Base-by-base conservation (phyloP, 2,329 filamentous ascomycete genomes). In the Fusarium sp. region DNA sequence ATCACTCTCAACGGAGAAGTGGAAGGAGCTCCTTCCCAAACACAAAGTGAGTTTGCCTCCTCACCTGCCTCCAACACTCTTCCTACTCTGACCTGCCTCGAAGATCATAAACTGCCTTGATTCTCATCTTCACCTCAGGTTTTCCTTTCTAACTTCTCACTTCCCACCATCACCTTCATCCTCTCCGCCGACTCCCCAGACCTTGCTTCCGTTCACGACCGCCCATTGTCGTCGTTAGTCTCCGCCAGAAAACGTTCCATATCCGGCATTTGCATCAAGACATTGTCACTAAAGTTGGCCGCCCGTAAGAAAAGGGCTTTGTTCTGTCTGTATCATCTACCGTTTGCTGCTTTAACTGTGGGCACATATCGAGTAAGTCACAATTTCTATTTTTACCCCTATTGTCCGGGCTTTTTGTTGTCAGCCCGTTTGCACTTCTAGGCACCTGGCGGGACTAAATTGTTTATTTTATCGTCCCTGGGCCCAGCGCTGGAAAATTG, bases 311-410 rank as follows among this genome's bases (percentile, higher is more conserved):
- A 52, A 54, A 58, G 64, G 71, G 62, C 58, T 73, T 76, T 80
- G 73, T 81, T 82, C 81, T 54, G 20, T 77, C 67, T 52, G 20
- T 47, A 63, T 43, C 20, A 46, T 35, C 75, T 82, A 81, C 72
- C 70, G 59, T 77, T 75, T 75, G 74, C 75, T 72, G 75, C 78
- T 76, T 73, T 51, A 75, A 56, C 71, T 62, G 52, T 62, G 68
- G 69, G 63, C 68, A 68, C 55, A 67, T 73, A 66, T 70, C 72
- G 57, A 68, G 77, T 78, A 73, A 77, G 75, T 76, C 45, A 6
- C 63, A 40, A 22, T 55, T 57, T 57, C 49, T 23, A 46, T 49
- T 30, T 35, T n/a, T 35, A 20, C 19, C 23, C 33, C 51, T 52
- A 41, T 48, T 46, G 52, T 37, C 35, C 32, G 20, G 33, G 11